Base-by-base conservation (phyloP, 345 rosid genomes). In the Chamaenerion angustifolium region DNA sequence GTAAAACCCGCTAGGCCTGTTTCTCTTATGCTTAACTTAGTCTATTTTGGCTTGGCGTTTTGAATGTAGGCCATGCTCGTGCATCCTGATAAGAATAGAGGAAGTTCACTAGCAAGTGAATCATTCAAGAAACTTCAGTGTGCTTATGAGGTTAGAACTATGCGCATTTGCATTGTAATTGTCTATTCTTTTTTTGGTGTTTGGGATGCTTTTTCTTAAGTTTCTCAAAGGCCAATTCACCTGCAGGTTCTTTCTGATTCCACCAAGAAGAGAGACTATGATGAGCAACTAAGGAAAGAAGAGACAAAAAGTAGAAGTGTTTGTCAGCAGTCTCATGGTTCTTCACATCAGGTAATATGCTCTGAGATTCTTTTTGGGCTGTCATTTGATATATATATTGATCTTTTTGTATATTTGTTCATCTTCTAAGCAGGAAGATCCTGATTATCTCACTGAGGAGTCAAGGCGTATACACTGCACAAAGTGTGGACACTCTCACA, bases 51-150 rank as follows among this genome's bases (percentile, higher is more conserved):
- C 12, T 46, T 56, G 27, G 5, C 49, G 11, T 49, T 16, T 63
- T 54, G 51, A 13, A 2, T 67, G 61, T 58, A 92, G 98, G 99
- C 99, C 50, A 92, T 82, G 96, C 76, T 88, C 69, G 99, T 93
- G 48, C 99, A 93, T 81, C 99, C 99, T 8, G 99, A 87, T 76
- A 93, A 93, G 68, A 93, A 93, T 59, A 77, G 76, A 93, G 96
- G 99, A 58, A 93, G 80, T 71, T 72, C 90, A 40, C 60, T 76
- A 40, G 96, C 96, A 18, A 88, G 99, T 60, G 99, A 93, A 64
- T 88, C 99, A 14, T 93, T 93, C 68, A 92, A 92, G 82, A 92
- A 88, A 77, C 81, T 92, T 62, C 96, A 88, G 54, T 79, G 90
- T 69, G 99, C 96, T 62, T 88, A 78, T 56, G 99, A 92, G 96